Conservation (phyloP, 2,329 filamentous ascomycete species). For the Phyllosticta paracitricarpa region DNA sequence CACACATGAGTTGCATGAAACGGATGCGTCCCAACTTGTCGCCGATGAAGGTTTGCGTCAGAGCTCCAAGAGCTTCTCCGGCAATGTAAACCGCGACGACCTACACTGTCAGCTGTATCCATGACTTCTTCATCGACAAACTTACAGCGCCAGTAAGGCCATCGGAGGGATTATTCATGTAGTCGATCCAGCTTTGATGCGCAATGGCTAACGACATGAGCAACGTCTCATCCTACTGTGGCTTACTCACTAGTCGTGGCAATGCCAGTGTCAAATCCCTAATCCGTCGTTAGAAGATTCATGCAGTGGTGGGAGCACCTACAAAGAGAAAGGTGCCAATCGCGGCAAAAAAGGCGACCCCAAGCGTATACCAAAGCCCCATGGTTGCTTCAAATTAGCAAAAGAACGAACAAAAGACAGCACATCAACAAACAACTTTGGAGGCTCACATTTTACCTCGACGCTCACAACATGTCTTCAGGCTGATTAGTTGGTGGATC, state of each 20-base stretch:
- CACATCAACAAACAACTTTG: neutral
- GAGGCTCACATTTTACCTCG: neutral
- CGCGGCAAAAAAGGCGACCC: slow-evolving; percentile 46
- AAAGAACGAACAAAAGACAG: neutral
- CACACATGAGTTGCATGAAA: slow-evolving; percentile 9
- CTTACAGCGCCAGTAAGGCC: slow-evolving; percentile 45
- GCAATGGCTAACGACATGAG: slow-evolving; percentile 35
- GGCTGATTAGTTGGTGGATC: neutral
- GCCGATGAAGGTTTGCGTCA: neutral
- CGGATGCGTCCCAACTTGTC: slow-evolving; percentile 14
- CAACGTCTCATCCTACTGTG: neutral
- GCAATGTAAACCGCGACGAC: slow-evolving; percentile 1
- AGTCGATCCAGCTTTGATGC: slow-evolving; percentile 49
- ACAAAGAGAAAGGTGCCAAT: slow-evolving; percentile 50
- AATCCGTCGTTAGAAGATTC: neutral
- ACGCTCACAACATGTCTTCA: neutral
- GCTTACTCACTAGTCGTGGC: slow-evolving; percentile 39
- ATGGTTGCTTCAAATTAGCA: slow-evolving; percentile 14
- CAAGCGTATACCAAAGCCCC: slow-evolving; percentile 37
- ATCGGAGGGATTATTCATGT: slow-evolving; percentile 47
- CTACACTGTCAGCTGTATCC: neutral
- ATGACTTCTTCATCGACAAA: neutral
- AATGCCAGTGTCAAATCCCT: slow-evolving; percentile 48
- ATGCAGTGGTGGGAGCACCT: neutral
- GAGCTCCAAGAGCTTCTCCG: neutral